Percentiles rank a stretch among this genome's conserved stretches.
These are phyloP conservation scores for Cladophialophora psammophila DNA, from an alignment of 2,329 filamentous ascomycete genomes.

Conservation along the genomic window DNA sequence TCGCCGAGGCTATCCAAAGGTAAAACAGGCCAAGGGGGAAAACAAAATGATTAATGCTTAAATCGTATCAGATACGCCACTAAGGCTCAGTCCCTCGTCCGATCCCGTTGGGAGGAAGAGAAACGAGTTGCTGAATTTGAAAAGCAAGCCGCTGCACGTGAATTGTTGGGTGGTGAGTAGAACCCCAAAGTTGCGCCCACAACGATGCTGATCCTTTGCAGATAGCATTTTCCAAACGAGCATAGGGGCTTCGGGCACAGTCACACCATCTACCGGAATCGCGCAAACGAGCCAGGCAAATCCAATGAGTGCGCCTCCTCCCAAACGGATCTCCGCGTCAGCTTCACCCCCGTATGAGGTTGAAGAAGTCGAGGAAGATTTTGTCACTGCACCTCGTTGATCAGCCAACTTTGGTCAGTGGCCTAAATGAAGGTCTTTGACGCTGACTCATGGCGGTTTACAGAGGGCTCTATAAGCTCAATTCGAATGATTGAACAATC, in stretches of 20 bases:
- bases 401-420: conserved; percentile 27
- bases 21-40: neutral
- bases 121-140: conserved; percentile 50
- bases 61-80: conserved; percentile 51
- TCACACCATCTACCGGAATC: conserved; percentile 9
- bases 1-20: conserved; percentile 55
- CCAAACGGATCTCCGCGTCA: conserved; percentile 28
- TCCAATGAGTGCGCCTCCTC: conserved; percentile 34
- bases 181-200: neutral
- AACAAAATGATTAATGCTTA: conserved; percentile 6
- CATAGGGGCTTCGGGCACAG: conserved; percentile 17
- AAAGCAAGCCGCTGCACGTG: conserved; percentile 48
- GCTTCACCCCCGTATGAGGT: conserved; percentile 34
- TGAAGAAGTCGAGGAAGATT: conserved; percentile 36
- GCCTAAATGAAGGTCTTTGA: conserved; percentile 22
- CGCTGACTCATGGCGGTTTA: conserved; percentile 33
- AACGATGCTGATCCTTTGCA: conserved; percentile 10
- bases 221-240: conserved; percentile 28
- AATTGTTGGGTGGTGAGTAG: conserved; percentile 47
- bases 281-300: conserved; percentile 23
- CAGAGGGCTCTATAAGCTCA: conserved; percentile 30
- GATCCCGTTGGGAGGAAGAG: conserved; percentile 67
- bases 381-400: conserved; percentile 25
- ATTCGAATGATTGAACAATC: conserved; percentile 23
- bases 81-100: conserved; percentile 63